These are phyloP conservation scores for Cryptococcus jaspeensis DNA, from an alignment of 1,284 basidiomycete species.

Conservation along the genomic window DNA sequence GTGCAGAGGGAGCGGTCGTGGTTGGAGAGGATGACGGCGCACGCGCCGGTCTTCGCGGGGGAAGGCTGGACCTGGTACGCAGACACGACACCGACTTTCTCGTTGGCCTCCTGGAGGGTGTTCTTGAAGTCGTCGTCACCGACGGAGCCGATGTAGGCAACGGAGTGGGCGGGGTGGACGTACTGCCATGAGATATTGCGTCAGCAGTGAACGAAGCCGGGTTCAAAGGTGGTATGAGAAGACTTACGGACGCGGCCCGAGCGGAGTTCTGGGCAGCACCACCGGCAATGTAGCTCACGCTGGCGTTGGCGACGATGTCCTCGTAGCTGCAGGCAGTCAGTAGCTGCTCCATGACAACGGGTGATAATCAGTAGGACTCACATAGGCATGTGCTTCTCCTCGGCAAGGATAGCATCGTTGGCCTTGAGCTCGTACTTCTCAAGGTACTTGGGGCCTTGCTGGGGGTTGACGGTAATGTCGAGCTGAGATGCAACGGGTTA, in stretches of 20 bases:
- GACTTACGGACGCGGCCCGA: slow-evolving; percentile 86
- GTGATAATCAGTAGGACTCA: slow-evolving; percentile 48
- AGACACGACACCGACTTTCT: slow-evolving; percentile 83
- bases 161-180: slow-evolving; percentile 80
- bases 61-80: slow-evolving; percentile 81
- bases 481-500: slow-evolving; percentile 50
- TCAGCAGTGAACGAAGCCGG: neutral
- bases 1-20: slow-evolving; percentile 92
- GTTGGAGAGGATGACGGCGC: slow-evolving; percentile 92
- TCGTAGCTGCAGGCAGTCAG: slow-evolving; percentile 65
- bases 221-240: slow-evolving; percentile 8
- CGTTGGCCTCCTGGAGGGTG: slow-evolving; percentile 89
- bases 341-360: neutral
- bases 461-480: slow-evolving; percentile 73
- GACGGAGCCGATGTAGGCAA: slow-evolving; percentile 93
- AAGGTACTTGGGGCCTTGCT: slow-evolving; percentile 75
- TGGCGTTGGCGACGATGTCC: slow-evolving; percentile 74
- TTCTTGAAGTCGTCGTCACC: slow-evolving; percentile 88
- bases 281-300: slow-evolving; percentile 90
- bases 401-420: slow-evolving; percentile 96
- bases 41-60: slow-evolving; percentile 90
- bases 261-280: slow-evolving; percentile 97
- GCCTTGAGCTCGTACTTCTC: slow-evolving; percentile 89
- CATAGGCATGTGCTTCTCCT: slow-evolving; percentile 82
- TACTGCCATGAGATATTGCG: slow-evolving; percentile 60